Conservation (phyloP, 2,329 filamentous ascomycete species). For the Verticillium zaregamsianum region DNA sequence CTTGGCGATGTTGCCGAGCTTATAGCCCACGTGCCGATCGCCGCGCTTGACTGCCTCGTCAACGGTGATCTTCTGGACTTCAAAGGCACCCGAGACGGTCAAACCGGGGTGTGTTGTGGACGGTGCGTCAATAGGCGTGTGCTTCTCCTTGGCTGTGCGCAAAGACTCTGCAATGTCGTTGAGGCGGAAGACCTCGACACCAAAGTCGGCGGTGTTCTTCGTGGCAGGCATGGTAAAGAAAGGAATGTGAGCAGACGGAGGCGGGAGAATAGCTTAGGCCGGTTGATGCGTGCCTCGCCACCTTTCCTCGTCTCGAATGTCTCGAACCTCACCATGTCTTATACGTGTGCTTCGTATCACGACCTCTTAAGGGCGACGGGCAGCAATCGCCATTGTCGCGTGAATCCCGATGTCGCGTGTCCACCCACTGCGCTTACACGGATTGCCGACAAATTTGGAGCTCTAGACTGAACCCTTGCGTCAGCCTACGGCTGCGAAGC, state of each 20-base stretch:
- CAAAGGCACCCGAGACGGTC: constrained; percentile 16
- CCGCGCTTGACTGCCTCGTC: constrained; percentile 15
- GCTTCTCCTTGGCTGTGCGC: constrained; percentile 14
- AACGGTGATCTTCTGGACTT: constrained; percentile 17
- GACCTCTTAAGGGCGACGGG: no score
- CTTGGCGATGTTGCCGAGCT: constrained; percentile 24
- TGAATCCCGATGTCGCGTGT: background rate
- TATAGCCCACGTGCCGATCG: constrained; percentile 20
- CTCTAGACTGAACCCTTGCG: no score
- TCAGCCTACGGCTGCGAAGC: background rate
- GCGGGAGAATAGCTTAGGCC: background rate
- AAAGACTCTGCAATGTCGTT: constrained; percentile 10
- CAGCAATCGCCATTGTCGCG: no score
- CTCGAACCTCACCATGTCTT: no score
- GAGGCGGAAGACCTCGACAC: background rate
- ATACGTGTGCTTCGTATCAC: no score
- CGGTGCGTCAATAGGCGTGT: constrained; percentile 15
- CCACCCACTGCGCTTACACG: no score
- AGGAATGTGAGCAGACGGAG: background rate
- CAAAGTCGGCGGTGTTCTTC: background rate
- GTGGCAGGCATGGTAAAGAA: background rate
- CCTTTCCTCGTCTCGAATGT: no score
- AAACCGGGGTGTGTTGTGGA: constrained; percentile 15
- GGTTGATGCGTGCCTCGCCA: no score
- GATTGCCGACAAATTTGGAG: no score